Base-by-base conservation (phyloP, 1,284 basidiomycete genomes). In the Cutaneotrichosporon cutaneum region DNA sequence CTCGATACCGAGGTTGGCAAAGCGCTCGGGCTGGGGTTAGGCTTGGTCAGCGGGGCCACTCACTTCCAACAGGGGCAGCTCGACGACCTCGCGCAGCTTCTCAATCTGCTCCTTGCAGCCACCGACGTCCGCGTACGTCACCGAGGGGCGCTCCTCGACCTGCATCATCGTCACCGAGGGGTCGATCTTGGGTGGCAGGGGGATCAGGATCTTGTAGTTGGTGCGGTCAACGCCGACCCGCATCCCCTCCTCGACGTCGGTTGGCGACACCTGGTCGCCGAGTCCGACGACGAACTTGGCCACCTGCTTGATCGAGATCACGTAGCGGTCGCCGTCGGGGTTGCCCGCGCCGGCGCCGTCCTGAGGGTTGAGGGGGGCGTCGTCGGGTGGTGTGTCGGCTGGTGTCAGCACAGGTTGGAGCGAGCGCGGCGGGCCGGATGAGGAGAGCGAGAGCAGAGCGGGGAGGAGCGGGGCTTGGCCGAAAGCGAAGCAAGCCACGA, bases 121-220 rank as follows among this genome's bases (percentile, higher is more conserved):
- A 69, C 96, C 96, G 60, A 99, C 86, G 73, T 99, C 96, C 10
- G 94, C 93, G 77, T 99, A 99, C 2, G 95, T 98, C 54, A 99
- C 93, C 73, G 98, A 95, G 1, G 95, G 95, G 78, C 98, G 95
- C 82, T 99, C 95, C 79, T 99, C 95, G 51, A 99, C 95, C 81
- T 99, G 95, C 96, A 99, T 99, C 95, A 99, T 98, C 16, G 96
- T 99, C 4, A 99, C 96, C 0, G 94, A 96, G 3, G 96, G 94
- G 78, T 99, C 96, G 70, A 99, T 99, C 83, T 96, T 97, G 42
- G 96, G 96, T 48, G 96, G 96, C n/a, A 99, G 82, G n/a, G 96
- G 96, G 68, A 99, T 98, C 81, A 97, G 93, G 69, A 99, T 99
- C 80, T 98, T 94, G 78, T 99, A 99, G 80, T 97, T 98, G 70